Evolutionary conservation across 441 rosid species (phyloP).

Genomic region (Pelargonium citronellum): DNA sequence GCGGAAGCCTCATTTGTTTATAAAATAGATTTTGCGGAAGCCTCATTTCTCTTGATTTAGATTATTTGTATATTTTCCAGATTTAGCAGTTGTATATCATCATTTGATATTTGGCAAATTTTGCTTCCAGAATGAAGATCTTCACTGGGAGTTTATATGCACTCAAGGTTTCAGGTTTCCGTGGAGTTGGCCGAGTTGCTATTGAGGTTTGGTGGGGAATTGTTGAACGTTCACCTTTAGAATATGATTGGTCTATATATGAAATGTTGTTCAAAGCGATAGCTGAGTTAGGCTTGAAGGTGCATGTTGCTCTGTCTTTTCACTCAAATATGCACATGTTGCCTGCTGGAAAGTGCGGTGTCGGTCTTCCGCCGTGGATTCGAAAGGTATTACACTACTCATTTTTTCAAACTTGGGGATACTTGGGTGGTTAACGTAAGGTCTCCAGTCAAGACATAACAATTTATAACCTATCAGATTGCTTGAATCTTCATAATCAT

Average conservation of each 20-base stretch:
- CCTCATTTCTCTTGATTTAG: background rate
- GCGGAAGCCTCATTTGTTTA: background rate
- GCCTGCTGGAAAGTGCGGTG: constrained; percentile 38
- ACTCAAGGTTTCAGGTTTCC: constrained; percentile 62
- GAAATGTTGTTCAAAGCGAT: constrained; percentile 51
- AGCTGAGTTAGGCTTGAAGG: constrained; percentile 48
- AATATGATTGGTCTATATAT: constrained; percentile 53
- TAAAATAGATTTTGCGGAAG: background rate
- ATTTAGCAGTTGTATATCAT: constrained; percentile 12
- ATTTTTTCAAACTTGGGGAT: background rate
- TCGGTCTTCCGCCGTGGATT: constrained; percentile 61
- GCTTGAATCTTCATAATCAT: background rate
- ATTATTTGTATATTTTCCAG: background rate
- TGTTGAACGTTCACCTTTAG: constrained; percentile 53
- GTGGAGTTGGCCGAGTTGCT: constrained; percentile 59
- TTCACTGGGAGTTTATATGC: constrained; percentile 55
- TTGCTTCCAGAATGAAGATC: constrained; percentile 54
- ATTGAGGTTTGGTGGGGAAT: constrained; percentile 74
- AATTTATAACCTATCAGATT: background rate
- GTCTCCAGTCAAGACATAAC: background rate
- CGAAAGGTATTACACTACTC: constrained; percentile 35
- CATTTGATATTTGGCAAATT: constrained; percentile 22
- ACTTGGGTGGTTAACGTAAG: too few relatives aligned
- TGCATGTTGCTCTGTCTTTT: constrained; percentile 55
- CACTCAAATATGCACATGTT: constrained; percentile 42